Evolutionary conservation across 257 asterid species (phyloP).

Genomic region (Nicotiana knightiana): DNA sequence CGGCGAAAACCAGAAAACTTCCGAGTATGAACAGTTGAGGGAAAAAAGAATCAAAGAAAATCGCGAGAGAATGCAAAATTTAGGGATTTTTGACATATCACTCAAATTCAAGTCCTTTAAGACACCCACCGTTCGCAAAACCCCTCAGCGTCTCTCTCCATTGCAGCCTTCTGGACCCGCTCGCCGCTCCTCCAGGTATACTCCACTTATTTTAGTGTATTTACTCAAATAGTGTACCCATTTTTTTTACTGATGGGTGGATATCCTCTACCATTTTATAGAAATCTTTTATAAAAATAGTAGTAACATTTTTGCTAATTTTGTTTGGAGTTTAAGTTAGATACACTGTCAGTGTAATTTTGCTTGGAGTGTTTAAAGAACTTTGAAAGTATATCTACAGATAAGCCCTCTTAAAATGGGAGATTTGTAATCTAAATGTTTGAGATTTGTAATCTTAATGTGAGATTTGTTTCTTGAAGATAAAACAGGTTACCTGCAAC

Average conservation of each 20-base stretch:
- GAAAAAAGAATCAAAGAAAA: slow-evolving; percentile 77
- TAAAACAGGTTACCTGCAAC: no score
- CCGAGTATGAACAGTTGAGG: slow-evolving; percentile 64
- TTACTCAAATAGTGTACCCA: background rate
- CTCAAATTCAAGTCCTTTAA: slow-evolving; percentile 46
- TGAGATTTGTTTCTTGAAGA: no score
- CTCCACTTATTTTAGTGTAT: background rate
- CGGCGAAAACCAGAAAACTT: slow-evolving; percentile 13
- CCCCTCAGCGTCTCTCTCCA: slow-evolving; percentile 29
- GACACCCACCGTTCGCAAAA: slow-evolving; percentile 17
- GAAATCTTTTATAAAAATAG: no score
- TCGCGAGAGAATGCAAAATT: slow-evolving; percentile 75
- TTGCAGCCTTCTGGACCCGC: slow-evolving; percentile 43
- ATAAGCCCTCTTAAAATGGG: no score
- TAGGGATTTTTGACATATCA: slow-evolving; percentile 70
- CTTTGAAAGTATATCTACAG: no score
- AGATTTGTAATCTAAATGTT: no score
- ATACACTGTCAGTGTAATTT: no score
- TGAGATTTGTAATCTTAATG: no score
- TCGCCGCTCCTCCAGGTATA: slow-evolving; percentile 89
- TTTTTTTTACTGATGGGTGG: background rate
- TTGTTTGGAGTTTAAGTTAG: no score
- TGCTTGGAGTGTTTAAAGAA: no score
- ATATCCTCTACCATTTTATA: background rate
- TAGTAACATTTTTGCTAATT: no score